Evolutionary conservation across 805 yeast genomes (phyloP).

Genomic region (Diddensiella santjacobensis): DNA sequence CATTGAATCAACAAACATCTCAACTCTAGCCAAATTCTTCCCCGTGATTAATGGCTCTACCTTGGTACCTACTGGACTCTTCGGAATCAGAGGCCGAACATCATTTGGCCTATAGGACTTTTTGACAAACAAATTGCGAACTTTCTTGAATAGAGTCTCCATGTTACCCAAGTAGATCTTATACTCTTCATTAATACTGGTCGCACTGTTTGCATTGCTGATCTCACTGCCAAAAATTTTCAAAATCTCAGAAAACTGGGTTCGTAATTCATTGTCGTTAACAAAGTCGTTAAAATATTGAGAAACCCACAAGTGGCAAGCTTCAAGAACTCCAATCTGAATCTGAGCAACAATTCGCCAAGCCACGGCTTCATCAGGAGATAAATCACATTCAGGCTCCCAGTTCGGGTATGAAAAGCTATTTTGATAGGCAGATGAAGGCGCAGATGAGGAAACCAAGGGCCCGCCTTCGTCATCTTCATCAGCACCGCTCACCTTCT

Average conservation of each 20-base stretch:
- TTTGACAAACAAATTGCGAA: slow-evolving; percentile 54
- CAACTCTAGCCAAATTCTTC: slow-evolving; percentile 34
- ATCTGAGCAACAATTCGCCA: slow-evolving; percentile 69
- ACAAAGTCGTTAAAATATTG: slow-evolving; percentile 74
- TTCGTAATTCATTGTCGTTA: slow-evolving; percentile 59
- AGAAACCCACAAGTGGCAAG: slow-evolving; percentile 62
- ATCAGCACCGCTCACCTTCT: not conserved
- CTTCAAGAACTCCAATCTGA: slow-evolving; percentile 77
- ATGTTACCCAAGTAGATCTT: slow-evolving; percentile 26
- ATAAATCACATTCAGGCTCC: slow-evolving; percentile 25
- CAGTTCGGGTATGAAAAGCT: slow-evolving; percentile 24
- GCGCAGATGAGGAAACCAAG: not conserved
- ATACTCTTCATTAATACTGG: slow-evolving; percentile 19
- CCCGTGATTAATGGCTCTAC: slow-evolving; percentile 22
- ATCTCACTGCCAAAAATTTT: slow-evolving; percentile 67
- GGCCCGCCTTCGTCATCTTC: slow-evolving; percentile 23
- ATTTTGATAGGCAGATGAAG: not conserved
- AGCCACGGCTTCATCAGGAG: slow-evolving; percentile 47
- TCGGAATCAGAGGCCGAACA: slow-evolving; percentile 24
- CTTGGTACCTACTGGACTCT: slow-evolving; percentile 19
- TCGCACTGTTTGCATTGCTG: slow-evolving; percentile 26
- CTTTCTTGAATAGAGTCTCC: slow-evolving; percentile 51
- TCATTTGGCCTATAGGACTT: slow-evolving; percentile 34
- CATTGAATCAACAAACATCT: slow-evolving; percentile 57
- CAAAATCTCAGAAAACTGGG: slow-evolving; percentile 58